Evolutionary conservation across 371 early-diverging fungal genomes (phyloP).

Genomic region (Rhizopus arrhizus): DNA sequence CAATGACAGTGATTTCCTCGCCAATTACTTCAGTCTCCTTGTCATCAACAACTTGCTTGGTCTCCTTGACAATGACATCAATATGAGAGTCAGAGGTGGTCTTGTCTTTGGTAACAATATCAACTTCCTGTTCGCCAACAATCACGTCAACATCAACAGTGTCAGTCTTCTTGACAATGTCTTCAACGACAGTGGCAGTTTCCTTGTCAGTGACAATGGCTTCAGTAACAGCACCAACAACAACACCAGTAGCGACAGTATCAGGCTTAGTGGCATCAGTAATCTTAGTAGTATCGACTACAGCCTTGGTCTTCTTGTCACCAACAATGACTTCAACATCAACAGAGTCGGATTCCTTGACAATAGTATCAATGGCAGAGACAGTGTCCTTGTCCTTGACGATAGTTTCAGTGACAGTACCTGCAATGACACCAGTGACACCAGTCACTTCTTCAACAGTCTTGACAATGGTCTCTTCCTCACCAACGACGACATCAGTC

Average conservation of each 20-base stretch:
- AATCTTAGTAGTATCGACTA: constrained; percentile 3
- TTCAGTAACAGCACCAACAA: constrained; percentile 6
- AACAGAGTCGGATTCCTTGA: constrained; percentile 3
- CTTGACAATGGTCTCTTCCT: neutral
- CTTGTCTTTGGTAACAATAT: neutral
- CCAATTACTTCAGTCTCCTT: neutral
- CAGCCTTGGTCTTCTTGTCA: constrained; percentile 6
- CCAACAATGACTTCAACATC: constrained; percentile 4
- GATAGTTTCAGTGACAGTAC: neutral
- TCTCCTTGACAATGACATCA: neutral
- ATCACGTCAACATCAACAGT: neutral
- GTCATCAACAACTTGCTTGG: neutral
- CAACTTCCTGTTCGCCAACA: neutral
- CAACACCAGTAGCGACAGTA: constrained; percentile 2
- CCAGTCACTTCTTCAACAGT: constrained; percentile 2
- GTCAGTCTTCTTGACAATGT: neutral
- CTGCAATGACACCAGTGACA: neutral
- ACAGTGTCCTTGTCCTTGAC: neutral
- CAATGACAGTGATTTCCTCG: neutral
- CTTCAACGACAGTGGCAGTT: neutral
- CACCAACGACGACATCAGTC: neutral
- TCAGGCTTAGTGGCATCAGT: constrained; percentile 6
- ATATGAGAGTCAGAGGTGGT: neutral
- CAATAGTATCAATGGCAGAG: neutral
- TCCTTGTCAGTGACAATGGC: constrained; percentile 3